Evolutionary conservation across 805 yeast genomes (phyloP), one percentile per base, ranked within the genome.

Genomic region (Saccharomycopsis fermentans): DNA sequence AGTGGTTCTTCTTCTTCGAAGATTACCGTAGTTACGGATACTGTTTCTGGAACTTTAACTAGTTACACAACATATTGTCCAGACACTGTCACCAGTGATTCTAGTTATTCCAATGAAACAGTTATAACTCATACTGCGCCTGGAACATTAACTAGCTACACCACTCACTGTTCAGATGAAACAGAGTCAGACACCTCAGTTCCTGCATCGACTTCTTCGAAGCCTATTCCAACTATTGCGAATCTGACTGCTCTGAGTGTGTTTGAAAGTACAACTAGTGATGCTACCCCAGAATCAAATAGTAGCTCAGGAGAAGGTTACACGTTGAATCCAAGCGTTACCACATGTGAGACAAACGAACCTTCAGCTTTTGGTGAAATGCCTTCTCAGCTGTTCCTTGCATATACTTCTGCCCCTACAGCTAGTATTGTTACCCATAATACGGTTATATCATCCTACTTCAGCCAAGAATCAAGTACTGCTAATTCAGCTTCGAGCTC

Each of bases 21-120:
- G n/a, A 19, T 24, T 2, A 43, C 50, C 9, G 29, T 21, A 11
- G 12, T 24, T 6, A 43, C 50, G 11, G 29, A 24, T 17, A 51
- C 57, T 50, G 19, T 47, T 17, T 35, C 55, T 37, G 59, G 57
- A 19, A 52, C 16, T 26, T 35, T 36, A 17, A 59, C 62, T 5
- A 53, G 59, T 12, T 59, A 53, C 40, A 59, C 59, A 17, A 53
- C 57, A 16, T 37, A 51, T 4, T 56, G 59, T 37, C 59, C 61
- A 27, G 16, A 52, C 8, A 37, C 40, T 8, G n/a, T 48, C 8
- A 6, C 52, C 19, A 21, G 24, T 14, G 21, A n/a, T 39, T 21
- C 55, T 16, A n/a, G n/a, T n/a, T n/a, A n/a, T n/a, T 11, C 58
- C n/a, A 1, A 53, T 16, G 24, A 26, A 8, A 40, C 58, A 17